Base-by-base conservation (phyloP, 2,329 filamentous ascomycete genomes). In the Dactylellina sp. region DNA sequence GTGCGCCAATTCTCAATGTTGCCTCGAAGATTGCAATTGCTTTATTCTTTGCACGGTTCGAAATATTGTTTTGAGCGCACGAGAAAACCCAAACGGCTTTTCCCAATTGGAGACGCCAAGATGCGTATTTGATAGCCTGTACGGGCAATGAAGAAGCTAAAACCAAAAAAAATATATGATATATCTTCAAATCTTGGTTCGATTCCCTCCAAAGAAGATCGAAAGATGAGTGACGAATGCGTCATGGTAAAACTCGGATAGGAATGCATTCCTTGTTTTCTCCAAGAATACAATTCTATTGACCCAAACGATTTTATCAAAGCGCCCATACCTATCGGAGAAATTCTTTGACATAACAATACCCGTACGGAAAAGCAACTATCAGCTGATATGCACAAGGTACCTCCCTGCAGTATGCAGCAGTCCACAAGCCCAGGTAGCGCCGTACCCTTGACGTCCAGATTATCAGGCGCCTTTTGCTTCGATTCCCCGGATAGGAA, bases 361-460 rank as follows among this genome's bases (percentile, higher is more conserved):
- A 39, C 40, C 18, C 28, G 22, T 46, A 49, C 53, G 53, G 70
- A 74, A 72, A 74, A 66, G 70, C 70, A 66, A 74, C 55, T 50
- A 74, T 74, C 70, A 74, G 70, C 70, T 74, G 70, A 74, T 53
- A 61, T 44, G 46, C 70, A 65, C 61, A 56, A 66, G 70, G 61
- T 52, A 39, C 35, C 35, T 49, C 60, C 61, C 70, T 66, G 55
- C 47, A 55, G 24, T 40, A 46, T 52, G 61, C 60, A 52, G 70
- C 53, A 50, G 40, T 56, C 35, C 70, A 74, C 70, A 74, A 74
- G 70, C 70, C 66, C 61, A 72, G 70, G 70, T 74, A 74, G 70
- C 70, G 68, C 68, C 55, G 60, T 65, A 56, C 42, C 47, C 46
- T 65, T 60, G 68, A 46, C 42, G 52, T 53, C 40, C 37, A 56